Percentiles rank a stretch among this genome's conserved stretches.
Conservation (phyloP, 2,329 filamentous ascomycete genomes). For the Ophiostoma sp. region DNA sequence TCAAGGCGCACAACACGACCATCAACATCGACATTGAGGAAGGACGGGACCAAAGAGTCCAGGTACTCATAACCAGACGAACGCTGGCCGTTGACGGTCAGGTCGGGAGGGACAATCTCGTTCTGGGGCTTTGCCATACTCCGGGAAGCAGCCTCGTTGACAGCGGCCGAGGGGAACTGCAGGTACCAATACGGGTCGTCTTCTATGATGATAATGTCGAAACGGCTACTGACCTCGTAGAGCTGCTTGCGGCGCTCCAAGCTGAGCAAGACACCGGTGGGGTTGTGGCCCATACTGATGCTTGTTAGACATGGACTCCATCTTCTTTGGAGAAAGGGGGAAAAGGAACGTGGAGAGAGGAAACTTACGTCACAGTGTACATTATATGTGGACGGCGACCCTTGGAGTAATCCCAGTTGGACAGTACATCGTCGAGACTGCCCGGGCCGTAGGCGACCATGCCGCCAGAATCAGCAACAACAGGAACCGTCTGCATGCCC, state of each 20-base stretch:
- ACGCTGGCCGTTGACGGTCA: constrained; percentile 31
- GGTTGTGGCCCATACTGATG: constrained; percentile 71
- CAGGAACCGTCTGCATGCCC: constrained; percentile 66
- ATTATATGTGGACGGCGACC: constrained; percentile 76
- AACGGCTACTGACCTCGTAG: constrained; percentile 73
- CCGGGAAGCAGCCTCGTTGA: constrained; percentile 46
- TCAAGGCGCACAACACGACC: constrained; percentile 85
- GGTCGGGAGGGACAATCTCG: neutral
- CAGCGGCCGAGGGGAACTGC: constrained; percentile 70
- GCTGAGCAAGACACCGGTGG: constrained; percentile 70
- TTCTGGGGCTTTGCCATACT: constrained; percentile 33
- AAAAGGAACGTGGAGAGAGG: constrained; percentile 48
- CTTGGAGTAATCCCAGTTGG: constrained; percentile 70
- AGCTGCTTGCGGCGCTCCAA: constrained; percentile 69
- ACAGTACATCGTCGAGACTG: constrained; percentile 69
- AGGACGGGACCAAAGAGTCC: constrained; percentile 77
- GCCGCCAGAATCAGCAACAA: constrained; percentile 71
- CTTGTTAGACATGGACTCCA: constrained; percentile 1
- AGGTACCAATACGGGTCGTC: constrained; percentile 97
- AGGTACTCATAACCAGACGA: constrained; percentile 68
- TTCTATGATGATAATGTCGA: constrained; percentile 85
- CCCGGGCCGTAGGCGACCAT: constrained; percentile 70
- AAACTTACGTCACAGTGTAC: constrained; percentile 64
- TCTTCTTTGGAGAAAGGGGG: neutral
- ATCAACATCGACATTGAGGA: constrained; percentile 72